A percentile compares a stretch with the other conserved stretches of the same genome.
Evolutionary conservation across 2,329 filamentous ascomycete genomes (phyloP).

Genomic region (Beauveria asiatica): DNA sequence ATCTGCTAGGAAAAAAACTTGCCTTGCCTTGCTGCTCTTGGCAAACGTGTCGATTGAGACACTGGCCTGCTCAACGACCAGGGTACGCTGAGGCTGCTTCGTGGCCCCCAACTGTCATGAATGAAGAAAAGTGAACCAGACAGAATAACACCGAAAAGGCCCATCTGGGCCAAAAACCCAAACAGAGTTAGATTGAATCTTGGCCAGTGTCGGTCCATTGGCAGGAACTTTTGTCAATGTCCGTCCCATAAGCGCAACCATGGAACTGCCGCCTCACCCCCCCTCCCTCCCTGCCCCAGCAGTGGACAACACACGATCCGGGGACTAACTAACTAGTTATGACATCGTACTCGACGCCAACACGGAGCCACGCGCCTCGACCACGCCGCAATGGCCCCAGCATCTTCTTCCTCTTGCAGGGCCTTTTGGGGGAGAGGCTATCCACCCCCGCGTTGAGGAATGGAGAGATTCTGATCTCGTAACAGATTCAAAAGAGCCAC

Average conservation of each 20-base stretch:
- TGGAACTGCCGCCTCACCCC: not conserved
- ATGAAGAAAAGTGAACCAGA: not conserved
- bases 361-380: no score
- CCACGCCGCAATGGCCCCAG: not conserved
- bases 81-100: no score
- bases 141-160: not conserved
- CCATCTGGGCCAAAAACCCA: not conserved
- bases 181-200: constrained; percentile 4
- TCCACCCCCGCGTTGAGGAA: not conserved
- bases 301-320: no score
- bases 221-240: constrained; percentile 8
- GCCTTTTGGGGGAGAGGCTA: not conserved
- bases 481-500: not conserved
- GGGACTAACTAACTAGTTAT: no score
- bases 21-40: no score
- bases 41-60: no score
- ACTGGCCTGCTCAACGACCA: no score
- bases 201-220: not conserved
- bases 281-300: no score
- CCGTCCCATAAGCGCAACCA: not conserved
- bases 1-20: no score
- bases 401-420: no score
- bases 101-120: no score
- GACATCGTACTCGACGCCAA: no score
- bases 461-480: not conserved